Evolutionary conservation across 352 stramenopile species (phyloP).

Genomic region (Globisporangium splendens): DNA sequence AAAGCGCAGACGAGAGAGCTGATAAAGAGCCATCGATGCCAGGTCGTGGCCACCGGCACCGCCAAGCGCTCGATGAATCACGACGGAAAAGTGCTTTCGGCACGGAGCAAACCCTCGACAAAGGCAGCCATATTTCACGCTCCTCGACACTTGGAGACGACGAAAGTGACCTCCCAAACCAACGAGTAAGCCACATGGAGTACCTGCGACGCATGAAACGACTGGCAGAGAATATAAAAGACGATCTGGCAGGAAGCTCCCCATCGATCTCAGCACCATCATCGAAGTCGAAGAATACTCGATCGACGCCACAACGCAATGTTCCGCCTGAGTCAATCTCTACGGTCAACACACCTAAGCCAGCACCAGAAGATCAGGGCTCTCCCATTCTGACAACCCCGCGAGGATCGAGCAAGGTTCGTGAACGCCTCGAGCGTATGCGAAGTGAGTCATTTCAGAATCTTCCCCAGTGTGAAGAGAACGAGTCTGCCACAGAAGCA

Average conservation of each 20-base stretch:
- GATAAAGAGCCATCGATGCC: neutral
- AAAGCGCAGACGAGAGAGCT: neutral
- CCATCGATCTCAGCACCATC: neutral
- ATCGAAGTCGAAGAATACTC: neutral
- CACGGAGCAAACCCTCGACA: neutral
- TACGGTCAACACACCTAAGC: neutral
- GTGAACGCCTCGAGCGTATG: constrained; percentile 28
- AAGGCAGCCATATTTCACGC: no score
- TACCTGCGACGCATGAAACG: constrained; percentile 68
- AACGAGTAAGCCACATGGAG: constrained; percentile 64
- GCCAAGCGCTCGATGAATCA: constrained; percentile 26
- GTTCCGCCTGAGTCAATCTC: neutral
- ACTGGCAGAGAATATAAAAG: constrained; percentile 59
- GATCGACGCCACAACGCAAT: neutral
- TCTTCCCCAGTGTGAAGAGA: neutral
- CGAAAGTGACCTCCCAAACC: constrained; percentile 41
- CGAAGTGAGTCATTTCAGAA: constrained; percentile 15
- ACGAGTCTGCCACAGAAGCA: neutral
- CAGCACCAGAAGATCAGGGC: neutral
- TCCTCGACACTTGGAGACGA: constrained; percentile 14
- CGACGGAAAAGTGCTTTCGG: constrained; percentile 4
- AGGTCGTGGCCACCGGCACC: constrained; percentile 20
- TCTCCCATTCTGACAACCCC: neutral
- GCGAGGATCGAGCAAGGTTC: constrained; percentile 24
- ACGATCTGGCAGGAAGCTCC: constrained; percentile 32